Evolutionary conservation across 768 basidiomycete genomes (phyloP), one percentile per base, ranked within the genome.

Genomic region (Termitomyces sp.): DNA sequence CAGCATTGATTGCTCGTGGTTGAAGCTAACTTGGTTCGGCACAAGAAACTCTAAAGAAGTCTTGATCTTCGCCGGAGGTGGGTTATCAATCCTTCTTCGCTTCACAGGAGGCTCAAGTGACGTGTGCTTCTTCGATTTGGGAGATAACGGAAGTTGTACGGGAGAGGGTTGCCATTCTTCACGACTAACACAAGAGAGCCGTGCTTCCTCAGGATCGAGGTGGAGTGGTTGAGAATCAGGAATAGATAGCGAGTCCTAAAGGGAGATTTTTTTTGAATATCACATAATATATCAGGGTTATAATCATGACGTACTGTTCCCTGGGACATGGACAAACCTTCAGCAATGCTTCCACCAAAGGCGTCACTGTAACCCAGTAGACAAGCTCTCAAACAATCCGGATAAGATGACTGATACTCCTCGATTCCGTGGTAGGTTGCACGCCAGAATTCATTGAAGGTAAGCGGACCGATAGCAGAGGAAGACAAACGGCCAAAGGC

Each of bases 391-490:
- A 87, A 67, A 42, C 76, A 79, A 11, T 69, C 69, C 49, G 85
- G 82, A 56, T 81, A 79, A 17, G 64, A 56, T 0, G 61, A 40
- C 48, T 64, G 66, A 29, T 78, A 73, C 32, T 77, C 69, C 27
- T 67, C 66, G 35, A 64, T 70, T n/a, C 69, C 69, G 34, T 82
- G 77, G 63, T 82, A 86, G 3, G 81, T 82, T 38, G 68, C 68
- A n/a, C 73, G 74, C 86, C 86, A 88, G 64, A 83, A 87, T 2
- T 66, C 69, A 60, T 76, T 73, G 58, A 87, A 88, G 1, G 79
- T 76, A 6, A 78, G 62, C 0, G 82, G 79, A 0, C 82, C 85
- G 19, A 75, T 69, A 9, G 80, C 77, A 2, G 79, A 80, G 3
- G 67, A 57, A 0, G 79, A 77, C 29, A 80, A 56, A 29, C 66